phyloP scores from a whole-genome alignment of 1,284 basidiomycete genomes.

The Fomitopsis schrenkii region DNA sequence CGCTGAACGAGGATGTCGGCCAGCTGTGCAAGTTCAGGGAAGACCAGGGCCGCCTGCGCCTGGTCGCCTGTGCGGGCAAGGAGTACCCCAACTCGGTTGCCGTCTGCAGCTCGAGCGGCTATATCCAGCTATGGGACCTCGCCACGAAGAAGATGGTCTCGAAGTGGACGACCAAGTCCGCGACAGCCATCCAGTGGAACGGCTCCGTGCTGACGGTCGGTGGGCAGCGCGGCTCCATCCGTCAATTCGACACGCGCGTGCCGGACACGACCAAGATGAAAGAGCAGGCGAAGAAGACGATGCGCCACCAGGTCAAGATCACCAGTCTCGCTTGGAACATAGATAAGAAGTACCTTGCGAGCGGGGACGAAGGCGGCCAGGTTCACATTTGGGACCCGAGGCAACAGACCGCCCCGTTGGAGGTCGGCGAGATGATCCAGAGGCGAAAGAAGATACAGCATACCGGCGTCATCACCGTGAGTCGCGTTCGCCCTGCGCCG shows the following conservation, averaged over 20 bases:
- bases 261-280: slow-evolving; percentile 43
- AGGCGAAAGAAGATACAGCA: slow-evolving; percentile 44
- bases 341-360: slow-evolving; percentile 45
- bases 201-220: slow-evolving; percentile 44
- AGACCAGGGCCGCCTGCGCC: slow-evolving; percentile 38
- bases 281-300: slow-evolving; percentile 45
- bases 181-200: slow-evolving; percentile 46
- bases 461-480: slow-evolving; percentile 24
- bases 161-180: slow-evolving; percentile 41
- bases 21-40: slow-evolving; percentile 49
- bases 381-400: slow-evolving; percentile 52
- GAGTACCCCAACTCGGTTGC: slow-evolving; percentile 39
- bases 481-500: not conserved
- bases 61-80: slow-evolving; percentile 38
- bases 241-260: slow-evolving; percentile 50
- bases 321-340: slow-evolving; percentile 45
- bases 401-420: slow-evolving; percentile 40
- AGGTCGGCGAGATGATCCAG: slow-evolving; percentile 51
- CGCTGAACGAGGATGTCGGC: slow-evolving; percentile 37
- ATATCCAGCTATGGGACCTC: slow-evolving; percentile 50
- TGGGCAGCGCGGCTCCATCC: slow-evolving; percentile 43
- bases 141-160: slow-evolving; percentile 39
- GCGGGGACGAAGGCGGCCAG: slow-evolving; percentile 47
- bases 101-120: slow-evolving; percentile 42
- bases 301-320: slow-evolving; percentile 46